Evolutionary conservation across 257 asterid species (phyloP), one percentile per base, ranked within the genome.

Genomic region (Rubia yunnanensis): DNA sequence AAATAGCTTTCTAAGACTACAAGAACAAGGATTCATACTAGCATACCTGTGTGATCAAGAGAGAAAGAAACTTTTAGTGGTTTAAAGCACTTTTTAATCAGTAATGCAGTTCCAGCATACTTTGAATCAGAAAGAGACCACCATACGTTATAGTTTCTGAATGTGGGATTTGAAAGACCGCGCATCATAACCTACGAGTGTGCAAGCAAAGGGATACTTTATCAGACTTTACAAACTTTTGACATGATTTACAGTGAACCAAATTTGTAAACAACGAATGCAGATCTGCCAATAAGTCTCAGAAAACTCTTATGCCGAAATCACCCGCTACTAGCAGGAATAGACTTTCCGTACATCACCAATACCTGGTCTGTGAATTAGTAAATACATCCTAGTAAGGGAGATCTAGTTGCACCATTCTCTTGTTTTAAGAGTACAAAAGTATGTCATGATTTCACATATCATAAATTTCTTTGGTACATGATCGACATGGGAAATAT

Each of bases 71-170:
- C 95, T 73, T 76, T 86, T 63, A 69, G 75, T 3, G 98, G 96
- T 73, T 79, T 79, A 78, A 87, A 89, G 65, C 95, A 87, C 76
- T 83, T 85, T 69, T 85, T 92, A 28, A 92, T 74, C 63, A 92
- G 71, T 72, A 92, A 70, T 46, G 88, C 95, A 76, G 98, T 92
- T 70, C 98, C 98, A 73, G 98, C 96, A 80, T 92, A 92, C 69
- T 92, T 92, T 64, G 91, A 70, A 80, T 92, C 96, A 1, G 98
- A 85, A 70, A 92, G 94, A 76, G 98, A 92, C 98, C 96, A 92
- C 98, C 96, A 92, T 46, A 88, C 86, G 13, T 81, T 73, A 67
- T 85, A 92, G 64, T 87, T 81, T 75, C 77, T 85, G 69, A 85
- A 89, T 46, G 92, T 90, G 70, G 80, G 78, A 75, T 60, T 82